phyloP scores from a whole-genome alignment of 2,329 filamentous ascomycete species.

The Diaporthe sp. region DNA sequence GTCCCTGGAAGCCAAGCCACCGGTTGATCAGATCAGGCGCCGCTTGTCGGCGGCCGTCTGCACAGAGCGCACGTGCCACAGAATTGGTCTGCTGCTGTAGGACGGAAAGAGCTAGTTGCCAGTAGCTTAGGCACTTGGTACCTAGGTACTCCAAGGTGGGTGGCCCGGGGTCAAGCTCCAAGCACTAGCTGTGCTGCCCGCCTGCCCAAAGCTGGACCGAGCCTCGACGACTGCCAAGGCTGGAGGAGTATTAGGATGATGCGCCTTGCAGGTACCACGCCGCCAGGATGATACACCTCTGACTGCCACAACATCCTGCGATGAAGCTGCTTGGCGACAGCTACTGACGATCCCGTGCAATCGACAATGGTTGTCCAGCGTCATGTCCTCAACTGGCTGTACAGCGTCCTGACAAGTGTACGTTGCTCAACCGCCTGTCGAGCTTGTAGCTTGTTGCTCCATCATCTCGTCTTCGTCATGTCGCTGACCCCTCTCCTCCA shows the following conservation, averaged over 20 bases:
- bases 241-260: slow-evolving; percentile 20
- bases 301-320: slow-evolving; percentile 34
- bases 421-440: slow-evolving; percentile 37
- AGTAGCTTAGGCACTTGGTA: background rate
- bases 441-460: background rate
- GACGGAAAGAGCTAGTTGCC: background rate
- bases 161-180: slow-evolving; percentile 3
- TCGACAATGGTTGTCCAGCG: slow-evolving; percentile 79
- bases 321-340: slow-evolving; percentile 32
- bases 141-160: background rate
- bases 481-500: slow-evolving; percentile 29
- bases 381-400: slow-evolving; percentile 94
- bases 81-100: background rate
- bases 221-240: slow-evolving; percentile 5
- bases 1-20: background rate
- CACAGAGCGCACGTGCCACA: slow-evolving; percentile 8
- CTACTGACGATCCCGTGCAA: slow-evolving; percentile 24
- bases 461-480: slow-evolving; percentile 31
- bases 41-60: slow-evolving; percentile 3
- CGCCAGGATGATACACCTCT: slow-evolving; percentile 7
- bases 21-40: background rate
- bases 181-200: background rate
- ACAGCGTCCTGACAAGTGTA: slow-evolving; percentile 86
- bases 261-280: background rate
- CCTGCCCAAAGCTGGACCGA: slow-evolving; percentile 3